Base-by-base conservation (phyloP, 306 rosid species). In the Hippophae rhamnoides region DNA sequence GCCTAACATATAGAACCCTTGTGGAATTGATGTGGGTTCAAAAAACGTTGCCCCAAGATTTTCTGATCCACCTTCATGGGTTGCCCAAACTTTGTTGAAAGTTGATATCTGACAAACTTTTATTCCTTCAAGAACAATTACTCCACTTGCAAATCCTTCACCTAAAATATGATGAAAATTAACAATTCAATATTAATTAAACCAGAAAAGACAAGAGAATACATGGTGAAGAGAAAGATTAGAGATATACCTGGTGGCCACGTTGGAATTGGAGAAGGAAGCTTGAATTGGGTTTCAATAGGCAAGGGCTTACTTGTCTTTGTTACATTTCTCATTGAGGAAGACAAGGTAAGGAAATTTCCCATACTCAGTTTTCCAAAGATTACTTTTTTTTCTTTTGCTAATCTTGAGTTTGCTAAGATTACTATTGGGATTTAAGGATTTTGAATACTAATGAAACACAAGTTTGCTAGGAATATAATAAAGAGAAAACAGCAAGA, bases 11-110 rank as follows among this genome's bases (percentile, higher is more conserved):
- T 52, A 76, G 72, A 90, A 86, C 9, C 90, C 97, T 42, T 75
- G 45, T 1, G 94, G 94, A 60, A 90, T 60, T 31, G 68, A 76
- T 18, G 70, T 59, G n/a, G 97, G 97, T 48, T 90, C 97, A 52
- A 71, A 90, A 41, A 86, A 61, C 8, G 85, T 46, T 4, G 81
- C 78, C 1, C 97, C 97, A 4, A 51, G 55, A 58, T 79, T 69
- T 12, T 60, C 79, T 5, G 79, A 84, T 23, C 97, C 97, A 13
- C 90, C 89, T n/a, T 76, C 66, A 38, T 73, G 25, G 41, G 74
- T 46, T 8, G 72, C 60, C 95, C 97, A 86, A 27, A 84, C 45
- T 66, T 76, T 79, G 75, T 8, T 68, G 62, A 90, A 84, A 4
- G 86, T 63, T 58, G 94, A 73, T 43, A 74, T 56, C 57, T 80